Evolutionary conservation across 441 rosid genomes (phyloP).

Genomic region (Pelargonium citronellum): DNA sequence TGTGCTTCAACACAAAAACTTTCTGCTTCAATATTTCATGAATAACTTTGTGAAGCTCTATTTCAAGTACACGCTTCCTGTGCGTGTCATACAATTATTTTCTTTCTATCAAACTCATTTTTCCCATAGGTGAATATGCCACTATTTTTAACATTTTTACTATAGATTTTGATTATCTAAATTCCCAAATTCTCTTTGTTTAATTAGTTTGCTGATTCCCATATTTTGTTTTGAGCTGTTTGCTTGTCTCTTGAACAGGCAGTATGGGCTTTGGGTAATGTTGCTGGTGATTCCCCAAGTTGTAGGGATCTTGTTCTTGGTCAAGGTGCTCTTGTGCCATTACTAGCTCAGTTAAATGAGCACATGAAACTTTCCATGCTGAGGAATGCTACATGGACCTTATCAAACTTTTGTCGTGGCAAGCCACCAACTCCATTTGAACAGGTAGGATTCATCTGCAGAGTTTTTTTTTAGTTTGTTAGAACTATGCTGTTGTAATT

Average conservation of each 20-base stretch:
- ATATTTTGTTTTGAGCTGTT: background rate
- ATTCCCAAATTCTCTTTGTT: background rate
- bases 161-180: background rate
- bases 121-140: background rate
- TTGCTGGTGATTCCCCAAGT: constrained; percentile 54
- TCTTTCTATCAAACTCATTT: background rate
- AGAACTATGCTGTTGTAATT: constrained; percentile 1
- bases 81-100: background rate
- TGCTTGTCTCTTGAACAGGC: constrained; percentile 30
- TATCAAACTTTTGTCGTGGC: constrained; percentile 57
- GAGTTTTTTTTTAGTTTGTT: constrained; percentile 2
- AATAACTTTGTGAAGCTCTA: too few species aligned
- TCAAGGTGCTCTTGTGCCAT: constrained; percentile 41
- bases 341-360: constrained; percentile 45
- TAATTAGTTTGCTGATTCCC: background rate
- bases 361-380: constrained; percentile 37
- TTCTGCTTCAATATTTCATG: too few species aligned
- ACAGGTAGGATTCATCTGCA: constrained; percentile 26
- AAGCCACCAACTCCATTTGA: constrained; percentile 54
- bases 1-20: background rate
- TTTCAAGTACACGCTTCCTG: too few species aligned
- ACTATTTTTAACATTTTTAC: background rate
- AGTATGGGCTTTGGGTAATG: constrained; percentile 59
- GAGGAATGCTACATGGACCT: constrained; percentile 58
- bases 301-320: constrained; percentile 51